Percentiles rank a stretch among this genome's conserved stretches.
Evolutionary conservation across 129 eudicot genomes (phyloP).

Genomic region (Centaurea solstitialis): DNA sequence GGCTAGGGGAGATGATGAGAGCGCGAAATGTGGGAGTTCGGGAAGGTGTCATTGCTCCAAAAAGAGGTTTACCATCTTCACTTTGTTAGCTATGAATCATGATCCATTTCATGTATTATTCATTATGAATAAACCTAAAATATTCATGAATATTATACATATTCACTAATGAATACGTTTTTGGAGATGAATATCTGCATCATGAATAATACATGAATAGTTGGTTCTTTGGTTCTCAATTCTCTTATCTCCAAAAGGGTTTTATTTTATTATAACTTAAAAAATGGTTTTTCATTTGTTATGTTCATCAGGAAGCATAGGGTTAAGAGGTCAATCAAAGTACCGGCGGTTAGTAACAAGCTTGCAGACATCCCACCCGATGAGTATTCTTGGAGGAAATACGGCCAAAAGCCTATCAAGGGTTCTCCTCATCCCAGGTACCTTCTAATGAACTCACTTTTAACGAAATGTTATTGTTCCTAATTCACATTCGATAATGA

Average conservation of each 20-base stretch:
- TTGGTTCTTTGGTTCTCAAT: neutral
- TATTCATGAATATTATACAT: neutral
- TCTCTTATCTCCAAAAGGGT: neutral
- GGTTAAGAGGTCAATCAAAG: constrained; percentile 88
- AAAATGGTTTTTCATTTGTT: neutral
- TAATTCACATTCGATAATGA: neutral
- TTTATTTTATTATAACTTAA: neutral
- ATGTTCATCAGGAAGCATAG: constrained; percentile 72
- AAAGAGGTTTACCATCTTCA: constrained; percentile 61
- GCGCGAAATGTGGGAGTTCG: constrained; percentile 74
- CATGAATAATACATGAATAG: neutral
- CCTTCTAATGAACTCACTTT: neutral
- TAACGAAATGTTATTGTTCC: neutral
- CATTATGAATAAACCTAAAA: neutral
- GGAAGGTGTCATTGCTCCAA: constrained; percentile 95
- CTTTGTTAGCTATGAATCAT: neutral
- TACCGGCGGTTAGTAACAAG: constrained; percentile 95
- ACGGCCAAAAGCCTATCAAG: constrained; percentile 97
- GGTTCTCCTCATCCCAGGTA: constrained; percentile 99
- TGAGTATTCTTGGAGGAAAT: constrained; percentile 98
- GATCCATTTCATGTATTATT: neutral
- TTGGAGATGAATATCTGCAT: neutral
- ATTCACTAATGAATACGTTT: neutral
- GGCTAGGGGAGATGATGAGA: constrained; percentile 81
- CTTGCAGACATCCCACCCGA: constrained; percentile 98